Percentiles rank a stretch among this genome's conserved stretches.
These are phyloP conservation scores for Cytospora piceicola DNA, from an alignment of 2,329 filamentous ascomycete genomes.

Conservation along the genomic window DNA sequence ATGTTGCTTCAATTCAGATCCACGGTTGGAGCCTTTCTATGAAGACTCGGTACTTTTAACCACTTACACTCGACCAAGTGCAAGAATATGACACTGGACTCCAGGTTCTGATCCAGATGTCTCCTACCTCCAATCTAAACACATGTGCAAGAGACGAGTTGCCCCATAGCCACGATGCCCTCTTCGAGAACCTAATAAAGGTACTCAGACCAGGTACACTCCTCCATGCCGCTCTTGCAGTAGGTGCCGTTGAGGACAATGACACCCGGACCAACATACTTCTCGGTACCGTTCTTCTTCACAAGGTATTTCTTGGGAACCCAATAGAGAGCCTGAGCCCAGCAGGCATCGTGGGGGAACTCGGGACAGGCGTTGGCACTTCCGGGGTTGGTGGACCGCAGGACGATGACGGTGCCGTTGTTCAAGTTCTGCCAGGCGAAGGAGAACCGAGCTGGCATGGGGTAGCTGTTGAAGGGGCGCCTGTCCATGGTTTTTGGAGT, in stretches of 20 bases:
- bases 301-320: conserved; percentile 1
- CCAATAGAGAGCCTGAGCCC: conserved; percentile 24
- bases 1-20: too few species aligned
- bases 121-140: too few species aligned
- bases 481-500: neutral
- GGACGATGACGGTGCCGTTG: conserved; percentile 15
- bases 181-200: conserved; percentile 8
- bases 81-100: too few species aligned
- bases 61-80: too few species aligned
- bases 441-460: conserved; percentile 6
- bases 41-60: too few species aligned
- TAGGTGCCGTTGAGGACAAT: conserved; percentile 15
- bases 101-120: too few species aligned
- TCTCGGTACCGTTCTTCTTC: neutral
- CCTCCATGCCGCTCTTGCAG: conserved; percentile 17
- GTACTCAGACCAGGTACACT: conserved; percentile 26
- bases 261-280: conserved; percentile 3
- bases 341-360: conserved; percentile 23
- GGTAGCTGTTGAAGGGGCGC: neutral
- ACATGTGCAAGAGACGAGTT: too few species aligned
- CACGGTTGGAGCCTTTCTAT: too few species aligned
- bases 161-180: too few species aligned
- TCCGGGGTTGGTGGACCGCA: conserved; percentile 21
- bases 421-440: conserved; percentile 18
- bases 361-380: conserved; percentile 12